Percentiles rank a stretch among this genome's conserved stretches.
Conservation (phyloP, 176 grass and related monocot genomes). For the Eragrostis curvula region DNA sequence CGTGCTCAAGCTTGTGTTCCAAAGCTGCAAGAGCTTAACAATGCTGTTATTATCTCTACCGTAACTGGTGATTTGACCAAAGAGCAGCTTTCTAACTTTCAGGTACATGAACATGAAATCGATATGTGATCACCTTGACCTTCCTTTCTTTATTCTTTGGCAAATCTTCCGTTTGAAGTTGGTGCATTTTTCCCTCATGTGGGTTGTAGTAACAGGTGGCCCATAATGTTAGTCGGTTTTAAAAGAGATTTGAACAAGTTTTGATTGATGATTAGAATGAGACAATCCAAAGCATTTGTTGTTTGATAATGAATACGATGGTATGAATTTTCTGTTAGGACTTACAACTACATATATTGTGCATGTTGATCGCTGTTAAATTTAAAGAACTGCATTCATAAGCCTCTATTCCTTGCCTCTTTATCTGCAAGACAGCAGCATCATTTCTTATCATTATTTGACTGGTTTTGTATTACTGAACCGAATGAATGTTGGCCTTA, state of each 20-base stretch:
- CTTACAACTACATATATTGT: not conserved
- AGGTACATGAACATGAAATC: constrained; percentile 51
- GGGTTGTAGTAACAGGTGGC: not conserved
- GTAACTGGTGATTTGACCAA: constrained; percentile 61
- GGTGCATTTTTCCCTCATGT: not conserved
- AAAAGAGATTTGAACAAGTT: not conserved
- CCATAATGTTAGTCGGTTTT: constrained; percentile 18
- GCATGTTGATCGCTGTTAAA: not conserved
- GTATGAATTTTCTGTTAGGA: not conserved
- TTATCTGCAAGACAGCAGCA: not conserved
- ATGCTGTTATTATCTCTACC: constrained; percentile 72
- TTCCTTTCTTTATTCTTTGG: not conserved
- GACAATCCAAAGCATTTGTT: not conserved
- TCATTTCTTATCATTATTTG: not conserved
- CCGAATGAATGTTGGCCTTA: not conserved
- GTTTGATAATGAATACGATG: not conserved
- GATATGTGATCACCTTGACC: not conserved
- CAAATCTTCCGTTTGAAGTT: not conserved
- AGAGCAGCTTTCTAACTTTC: constrained; percentile 73
- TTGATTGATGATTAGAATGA: not conserved
- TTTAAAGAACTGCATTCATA: not conserved
- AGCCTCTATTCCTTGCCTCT: not conserved
- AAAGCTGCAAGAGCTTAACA: constrained; percentile 90
- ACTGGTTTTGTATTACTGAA: constrained; percentile 14
- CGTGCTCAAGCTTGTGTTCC: constrained; percentile 59